phyloP scores from a whole-genome alignment of 2,329 filamentous ascomycete genomes.

The Capronia americana region DNA sequence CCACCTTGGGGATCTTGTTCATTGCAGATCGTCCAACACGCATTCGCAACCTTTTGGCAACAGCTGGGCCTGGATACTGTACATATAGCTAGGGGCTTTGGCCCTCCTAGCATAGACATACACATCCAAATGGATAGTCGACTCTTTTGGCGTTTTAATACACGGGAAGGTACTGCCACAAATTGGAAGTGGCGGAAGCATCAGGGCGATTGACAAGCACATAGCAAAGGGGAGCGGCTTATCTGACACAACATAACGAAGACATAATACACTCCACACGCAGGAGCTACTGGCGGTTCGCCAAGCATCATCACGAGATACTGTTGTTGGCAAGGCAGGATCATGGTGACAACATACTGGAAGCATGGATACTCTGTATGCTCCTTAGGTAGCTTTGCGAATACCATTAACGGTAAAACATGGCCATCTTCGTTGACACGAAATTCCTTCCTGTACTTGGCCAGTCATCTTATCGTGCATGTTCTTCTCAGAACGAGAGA shows the following conservation, averaged over 20 bases:
- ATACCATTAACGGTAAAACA: not conserved
- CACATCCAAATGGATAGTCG: slow-evolving; percentile 8
- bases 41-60: slow-evolving; percentile 1
- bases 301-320: not conserved
- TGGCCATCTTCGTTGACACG: not conserved
- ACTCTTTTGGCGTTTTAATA: slow-evolving; percentile 9
- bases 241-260: slow-evolving; percentile 1
- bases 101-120: slow-evolving; percentile 5
- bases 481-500: not conserved
- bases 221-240: slow-evolving; percentile 5
- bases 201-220: not conserved
- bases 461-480: not conserved
- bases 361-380: not conserved
- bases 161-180: not conserved
- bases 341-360: not conserved
- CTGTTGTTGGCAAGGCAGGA: not conserved
- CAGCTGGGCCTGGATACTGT: slow-evolving; percentile 6
- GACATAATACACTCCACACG: not conserved
- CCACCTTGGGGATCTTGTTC: slow-evolving; percentile 11
- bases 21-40: not conserved
- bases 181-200: not conserved
- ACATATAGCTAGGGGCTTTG: not conserved
- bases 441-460: not conserved
- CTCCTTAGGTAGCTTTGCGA: not conserved
- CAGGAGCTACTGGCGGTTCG: not conserved